Evolutionary conservation across 1,139 yeast species (phyloP).

Genomic region (Kurtzmaniella quercitrusa): DNA sequence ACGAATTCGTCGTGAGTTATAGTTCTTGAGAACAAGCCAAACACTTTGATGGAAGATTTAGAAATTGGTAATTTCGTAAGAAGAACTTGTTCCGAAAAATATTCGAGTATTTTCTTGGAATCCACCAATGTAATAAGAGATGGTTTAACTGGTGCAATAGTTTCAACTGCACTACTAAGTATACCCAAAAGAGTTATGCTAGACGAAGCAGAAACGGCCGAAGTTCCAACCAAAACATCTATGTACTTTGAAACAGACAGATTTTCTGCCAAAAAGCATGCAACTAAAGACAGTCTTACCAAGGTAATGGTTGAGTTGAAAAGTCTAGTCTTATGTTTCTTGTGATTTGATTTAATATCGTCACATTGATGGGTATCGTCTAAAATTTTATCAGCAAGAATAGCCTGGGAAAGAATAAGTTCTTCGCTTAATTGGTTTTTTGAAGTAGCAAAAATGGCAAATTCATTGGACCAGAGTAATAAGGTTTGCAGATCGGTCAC

Average conservation of each 20-base stretch:
- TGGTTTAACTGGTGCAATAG: constrained; percentile 40
- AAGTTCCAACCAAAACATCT: constrained; percentile 7
- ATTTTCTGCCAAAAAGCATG: constrained; percentile 23
- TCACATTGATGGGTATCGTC: background rate
- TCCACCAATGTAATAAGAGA: constrained; percentile 25
- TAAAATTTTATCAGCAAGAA: constrained; percentile 13
- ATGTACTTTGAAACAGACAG: constrained; percentile 11
- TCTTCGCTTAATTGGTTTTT: constrained; percentile 4
- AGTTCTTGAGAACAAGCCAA: constrained; percentile 39
- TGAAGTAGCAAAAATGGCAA: constrained; percentile 20
- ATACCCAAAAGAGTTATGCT: constrained; percentile 32
- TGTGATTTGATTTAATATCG: background rate
- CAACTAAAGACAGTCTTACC: constrained; percentile 11
- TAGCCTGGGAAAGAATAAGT: constrained; percentile 6
- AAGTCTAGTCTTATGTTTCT: constrained; percentile 46
- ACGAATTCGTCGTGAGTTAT: constrained; percentile 42
- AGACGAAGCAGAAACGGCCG: constrained; percentile 1
- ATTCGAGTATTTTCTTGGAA: constrained; percentile 16
- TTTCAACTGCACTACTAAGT: constrained; percentile 33
- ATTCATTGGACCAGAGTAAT: constrained; percentile 50
- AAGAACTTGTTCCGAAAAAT: constrained; percentile 33
- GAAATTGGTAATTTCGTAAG: constrained; percentile 40
- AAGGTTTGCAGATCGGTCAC: constrained; percentile 52
- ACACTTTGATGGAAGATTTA: constrained; percentile 15
- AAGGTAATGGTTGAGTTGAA: constrained; percentile 36